Evolutionary conservation across 106 monocot genomes (phyloP).

Genomic region (Acorus gramineus): DNA sequence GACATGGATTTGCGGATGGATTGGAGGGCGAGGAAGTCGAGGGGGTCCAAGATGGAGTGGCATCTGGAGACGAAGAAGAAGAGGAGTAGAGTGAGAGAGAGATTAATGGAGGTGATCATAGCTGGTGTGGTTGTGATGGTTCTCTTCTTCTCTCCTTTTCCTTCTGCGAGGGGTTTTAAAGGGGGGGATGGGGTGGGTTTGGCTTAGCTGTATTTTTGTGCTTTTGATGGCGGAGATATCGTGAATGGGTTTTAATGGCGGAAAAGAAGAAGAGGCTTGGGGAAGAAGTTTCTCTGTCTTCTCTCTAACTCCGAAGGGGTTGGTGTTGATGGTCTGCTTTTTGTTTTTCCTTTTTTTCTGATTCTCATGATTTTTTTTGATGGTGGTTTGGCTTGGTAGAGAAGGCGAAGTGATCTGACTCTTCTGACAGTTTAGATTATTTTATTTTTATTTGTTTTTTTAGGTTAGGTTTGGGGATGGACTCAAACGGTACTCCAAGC

Average conservation of each 20-base stretch:
- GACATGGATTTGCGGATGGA: slow-evolving; percentile 39
- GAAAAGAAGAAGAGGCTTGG: too few relatives aligned
- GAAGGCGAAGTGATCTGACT: slow-evolving; percentile 21
- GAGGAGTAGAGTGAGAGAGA: slow-evolving; percentile 8
- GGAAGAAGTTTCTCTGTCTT: too few relatives aligned
- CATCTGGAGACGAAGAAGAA: slow-evolving; percentile 5
- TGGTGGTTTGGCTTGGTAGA: slow-evolving; percentile 12
- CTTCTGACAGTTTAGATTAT: too few relatives aligned
- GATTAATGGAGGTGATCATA: slow-evolving; percentile 1
- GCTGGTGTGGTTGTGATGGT: not conserved
- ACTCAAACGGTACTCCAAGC: too few relatives aligned
- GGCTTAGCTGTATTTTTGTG: too few relatives aligned
- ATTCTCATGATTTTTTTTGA: slow-evolving; percentile 13
- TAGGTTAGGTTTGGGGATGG: too few relatives aligned
- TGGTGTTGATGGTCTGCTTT: too few relatives aligned
- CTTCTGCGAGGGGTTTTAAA: not conserved
- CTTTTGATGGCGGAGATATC: too few relatives aligned
- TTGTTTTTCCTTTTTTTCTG: not conserved
- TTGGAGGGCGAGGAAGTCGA: slow-evolving; percentile 61
- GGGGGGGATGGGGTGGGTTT: too few relatives aligned
- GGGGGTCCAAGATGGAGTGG: slow-evolving; percentile 33
- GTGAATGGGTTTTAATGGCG: too few relatives aligned
- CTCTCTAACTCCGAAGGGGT: too few relatives aligned
- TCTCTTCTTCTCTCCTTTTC: not conserved
- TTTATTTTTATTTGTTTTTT: too few relatives aligned